Evolutionary conservation across 1,284 basidiomycete genomes (phyloP), one percentile per base, ranked within the genome.

Genomic region (Trichosporon faecale): DNA sequence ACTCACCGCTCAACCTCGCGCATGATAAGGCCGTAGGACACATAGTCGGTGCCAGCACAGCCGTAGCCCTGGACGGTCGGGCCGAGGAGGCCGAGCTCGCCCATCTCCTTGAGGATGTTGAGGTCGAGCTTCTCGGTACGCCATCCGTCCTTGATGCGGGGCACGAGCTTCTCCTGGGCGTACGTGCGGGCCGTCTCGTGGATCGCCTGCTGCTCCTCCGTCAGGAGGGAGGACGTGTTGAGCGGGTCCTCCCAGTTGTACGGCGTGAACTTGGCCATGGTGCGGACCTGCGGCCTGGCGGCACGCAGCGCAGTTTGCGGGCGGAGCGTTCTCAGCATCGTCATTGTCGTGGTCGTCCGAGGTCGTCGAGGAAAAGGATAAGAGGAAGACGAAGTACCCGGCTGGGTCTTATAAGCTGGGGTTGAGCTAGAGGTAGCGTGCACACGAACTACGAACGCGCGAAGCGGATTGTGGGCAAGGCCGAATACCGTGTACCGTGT

Each of bases 1-100:
- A 33, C 46, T 57, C 65, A 91, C 92, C 93, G 86, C 84, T 98
- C 95, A 5, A 99, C 90, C 80, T 98, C 95, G 60, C 96, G 87
- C 2, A 94, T 92, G 76, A 98, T 92, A 35, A 98, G 86, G 7
- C 96, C 96, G 77, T 98, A 98, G 0, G 94, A 91, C 21, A 96
- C 93, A 76, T 89, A 91, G 79, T 90, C 92, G 25, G 90, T 91
- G 21, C 96, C 95, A 0, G 95, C 95, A 80, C 95, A 99, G 35
- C 93, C 94, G 78, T 98, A 97, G 0, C 94, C 95, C 72, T 92
- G 82, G 75, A 98, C 97, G 0, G 95, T 98, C 0, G 95, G 89
- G 0, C 95, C 95, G 1, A 98, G 86, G 18, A 98, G 84, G 2
- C 96, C 95, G 2, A 98, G 86, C 72, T 90, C 87, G 18, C 95